phyloP scores from a whole-genome alignment of 164 flowering plant species.

The Chimonanthus salicifolius region DNA sequence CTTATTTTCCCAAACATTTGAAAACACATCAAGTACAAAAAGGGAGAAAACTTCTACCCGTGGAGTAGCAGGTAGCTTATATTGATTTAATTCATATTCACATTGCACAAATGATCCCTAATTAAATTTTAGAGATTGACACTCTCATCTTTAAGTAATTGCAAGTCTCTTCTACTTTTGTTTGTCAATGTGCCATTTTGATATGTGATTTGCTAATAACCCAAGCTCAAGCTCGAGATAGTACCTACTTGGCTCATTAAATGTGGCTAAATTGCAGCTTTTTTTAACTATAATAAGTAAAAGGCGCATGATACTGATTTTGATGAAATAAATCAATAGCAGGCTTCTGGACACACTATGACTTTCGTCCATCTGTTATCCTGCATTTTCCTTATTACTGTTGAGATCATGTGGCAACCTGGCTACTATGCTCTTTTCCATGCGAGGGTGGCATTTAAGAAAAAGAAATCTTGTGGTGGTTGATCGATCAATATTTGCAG shows the following conservation, averaged over 20 bases:
- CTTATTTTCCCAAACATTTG: conserved; percentile 44
- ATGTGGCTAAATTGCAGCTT: neutral
- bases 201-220: too few species aligned
- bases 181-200: too few species aligned
- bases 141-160: too few species aligned
- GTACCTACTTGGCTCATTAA: neutral
- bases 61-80: conserved; percentile 75
- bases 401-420: neutral
- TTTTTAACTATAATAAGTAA: neutral
- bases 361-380: neutral
- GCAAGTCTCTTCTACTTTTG: neutral
- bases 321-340: neutral
- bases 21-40: conserved; percentile 60
- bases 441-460: neutral
- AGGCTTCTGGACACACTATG: neutral
- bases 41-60: conserved; percentile 61
- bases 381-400: neutral
- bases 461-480: neutral
- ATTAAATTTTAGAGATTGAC: too few species aligned
- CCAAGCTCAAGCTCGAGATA: too few species aligned
- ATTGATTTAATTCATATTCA: neutral
- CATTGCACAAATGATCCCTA: neutral
- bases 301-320: neutral
- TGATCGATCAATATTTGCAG: neutral
- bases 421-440: neutral